phyloP scores from a whole-genome alignment of 768 basidiomycete genomes.

The Crucibulum laeve region DNA sequence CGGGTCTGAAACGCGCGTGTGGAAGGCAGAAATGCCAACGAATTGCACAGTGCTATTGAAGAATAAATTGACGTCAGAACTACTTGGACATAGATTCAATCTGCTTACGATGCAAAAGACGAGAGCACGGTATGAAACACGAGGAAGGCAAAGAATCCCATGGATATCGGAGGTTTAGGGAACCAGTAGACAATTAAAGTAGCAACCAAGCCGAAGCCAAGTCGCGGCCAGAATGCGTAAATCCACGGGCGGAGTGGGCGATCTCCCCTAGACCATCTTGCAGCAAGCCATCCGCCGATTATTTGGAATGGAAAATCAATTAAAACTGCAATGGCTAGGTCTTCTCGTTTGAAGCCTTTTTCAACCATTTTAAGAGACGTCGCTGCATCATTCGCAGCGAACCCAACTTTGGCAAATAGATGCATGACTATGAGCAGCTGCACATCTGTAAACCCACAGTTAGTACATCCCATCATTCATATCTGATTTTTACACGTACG shows the following conservation, averaged over 20 bases:
- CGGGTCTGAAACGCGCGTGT: constrained; percentile 93
- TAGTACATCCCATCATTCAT: background rate
- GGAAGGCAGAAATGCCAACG: constrained; percentile 98
- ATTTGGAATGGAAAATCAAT: constrained; percentile 99
- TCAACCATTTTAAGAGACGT: constrained; percentile 93
- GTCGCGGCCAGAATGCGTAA: constrained; percentile 84
- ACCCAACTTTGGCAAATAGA: constrained; percentile 90
- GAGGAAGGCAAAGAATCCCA: constrained; percentile 75
- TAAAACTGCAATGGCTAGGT: constrained; percentile 90
- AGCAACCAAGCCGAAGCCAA: constrained; percentile 66
- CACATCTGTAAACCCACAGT: constrained; percentile 55
- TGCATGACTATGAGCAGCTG: constrained; percentile 85
- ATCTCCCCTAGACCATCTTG: constrained; percentile 83
- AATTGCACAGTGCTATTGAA: constrained; percentile 88
- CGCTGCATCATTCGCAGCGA: constrained; percentile 89
- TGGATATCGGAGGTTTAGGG: constrained; percentile 70
- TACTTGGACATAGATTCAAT: background rate
- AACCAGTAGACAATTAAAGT: constrained; percentile 82
- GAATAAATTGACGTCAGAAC: background rate
- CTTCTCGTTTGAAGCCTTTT: constrained; percentile 93
- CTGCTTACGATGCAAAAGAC: constrained; percentile 76
- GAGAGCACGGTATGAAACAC: constrained; percentile 78
- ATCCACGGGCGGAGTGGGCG: constrained; percentile 85
- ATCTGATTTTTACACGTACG: constrained; percentile 45
- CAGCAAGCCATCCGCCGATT: constrained; percentile 89